phyloP scores from a whole-genome alignment of 805 yeast species.

The Metschnikowia henanensis region DNA sequence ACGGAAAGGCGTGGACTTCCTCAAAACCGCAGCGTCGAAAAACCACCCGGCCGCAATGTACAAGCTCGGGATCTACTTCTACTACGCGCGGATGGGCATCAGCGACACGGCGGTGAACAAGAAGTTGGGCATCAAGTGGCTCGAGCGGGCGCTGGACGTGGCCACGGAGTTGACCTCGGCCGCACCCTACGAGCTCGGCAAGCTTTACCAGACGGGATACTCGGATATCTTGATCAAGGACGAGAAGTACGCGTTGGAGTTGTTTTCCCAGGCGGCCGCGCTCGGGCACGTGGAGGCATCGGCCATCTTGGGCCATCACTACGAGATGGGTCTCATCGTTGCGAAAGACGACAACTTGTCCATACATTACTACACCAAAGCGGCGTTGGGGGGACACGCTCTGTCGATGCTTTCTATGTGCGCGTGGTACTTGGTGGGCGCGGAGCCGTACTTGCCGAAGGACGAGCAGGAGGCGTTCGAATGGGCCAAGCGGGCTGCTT shows the following conservation, averaged over 20 bases:
- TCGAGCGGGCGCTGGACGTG: conserved; percentile 78
- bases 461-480: conserved; percentile 88
- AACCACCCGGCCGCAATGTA: conserved; percentile 98
- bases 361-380: conserved; percentile 89
- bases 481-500: conserved; percentile 92
- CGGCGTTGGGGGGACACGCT: conserved; percentile 86
- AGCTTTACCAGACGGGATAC: conserved; percentile 81
- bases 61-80: conserved; percentile 85
- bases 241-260: conserved; percentile 76
- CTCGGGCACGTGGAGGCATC: conserved; percentile 84
- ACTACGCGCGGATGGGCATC: conserved; percentile 82
- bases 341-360: conserved; percentile 81
- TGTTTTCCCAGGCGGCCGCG: conserved; percentile 86
- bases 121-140: conserved; percentile 90
- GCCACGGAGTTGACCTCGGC: conserved; percentile 85
- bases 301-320: conserved; percentile 74
- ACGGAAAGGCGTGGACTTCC: conserved; percentile 77
- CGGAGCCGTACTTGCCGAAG: conserved; percentile 74
- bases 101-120: conserved; percentile 65
- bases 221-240: conserved; percentile 86
- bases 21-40: conserved; percentile 83
- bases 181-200: conserved; percentile 93
- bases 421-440: conserved; percentile 95
- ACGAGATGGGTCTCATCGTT: conserved; percentile 77
- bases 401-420: conserved; percentile 90